phyloP scores from a whole-genome alignment of 225 moss, liverwort and hornwort species.

The Takakia lepidozioides region DNA sequence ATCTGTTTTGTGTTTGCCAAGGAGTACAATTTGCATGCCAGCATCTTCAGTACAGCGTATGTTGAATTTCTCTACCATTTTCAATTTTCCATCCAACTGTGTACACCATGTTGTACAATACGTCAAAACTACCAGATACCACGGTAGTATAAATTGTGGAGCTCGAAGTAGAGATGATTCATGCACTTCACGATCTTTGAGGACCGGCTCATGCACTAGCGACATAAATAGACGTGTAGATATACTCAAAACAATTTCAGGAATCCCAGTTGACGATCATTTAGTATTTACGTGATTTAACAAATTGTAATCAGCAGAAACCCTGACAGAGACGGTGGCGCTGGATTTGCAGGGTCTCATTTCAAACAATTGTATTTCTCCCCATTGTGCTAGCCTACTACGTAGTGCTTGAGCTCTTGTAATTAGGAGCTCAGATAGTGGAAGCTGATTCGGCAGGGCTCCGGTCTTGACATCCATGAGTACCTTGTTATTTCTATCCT shows the following conservation, averaged over 20 bases:
- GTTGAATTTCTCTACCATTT: no score
- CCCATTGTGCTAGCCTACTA: constrained; percentile 66
- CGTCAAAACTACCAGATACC: not conserved
- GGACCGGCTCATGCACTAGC: no score
- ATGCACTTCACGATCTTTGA: not conserved
- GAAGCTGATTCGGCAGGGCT: no score
- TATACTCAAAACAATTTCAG: no score
- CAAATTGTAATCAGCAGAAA: not conserved
- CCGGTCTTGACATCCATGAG: no score
- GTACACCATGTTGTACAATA: not conserved
- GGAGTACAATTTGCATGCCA: constrained; percentile 43
- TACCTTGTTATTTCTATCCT: no score
- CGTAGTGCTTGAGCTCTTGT: constrained; percentile 21
- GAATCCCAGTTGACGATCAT: not conserved
- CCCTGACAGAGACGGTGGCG: no score
- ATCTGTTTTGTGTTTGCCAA: constrained; percentile 70
- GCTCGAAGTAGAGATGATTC: not conserved
- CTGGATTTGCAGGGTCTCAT: constrained; percentile 55
- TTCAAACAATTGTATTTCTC: constrained; percentile 67
- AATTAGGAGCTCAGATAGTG: no score
- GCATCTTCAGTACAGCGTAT: constrained; percentile 68
- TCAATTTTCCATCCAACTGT: not conserved
- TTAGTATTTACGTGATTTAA: not conserved
- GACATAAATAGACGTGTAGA: no score
- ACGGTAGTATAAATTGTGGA: not conserved